These are phyloP conservation scores for Orbilia javanica DNA, from an alignment of 2,329 filamentous ascomycete genomes.

Conservation along the genomic window DNA sequence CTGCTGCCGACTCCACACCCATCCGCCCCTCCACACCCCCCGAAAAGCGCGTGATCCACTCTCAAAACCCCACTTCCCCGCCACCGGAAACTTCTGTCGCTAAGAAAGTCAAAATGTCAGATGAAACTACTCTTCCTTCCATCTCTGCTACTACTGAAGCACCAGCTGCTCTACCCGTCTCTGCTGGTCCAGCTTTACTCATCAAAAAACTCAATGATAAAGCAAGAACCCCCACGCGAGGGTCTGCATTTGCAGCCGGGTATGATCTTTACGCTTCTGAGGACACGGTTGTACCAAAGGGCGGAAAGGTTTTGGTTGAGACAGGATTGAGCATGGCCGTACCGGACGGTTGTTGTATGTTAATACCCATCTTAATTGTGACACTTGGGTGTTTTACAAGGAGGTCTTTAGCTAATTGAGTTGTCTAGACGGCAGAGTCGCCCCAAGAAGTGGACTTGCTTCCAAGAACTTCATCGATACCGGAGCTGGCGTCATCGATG, in stretches of 20 bases:
- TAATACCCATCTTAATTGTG: neutral
- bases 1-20: slow-evolving; percentile 57
- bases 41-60: slow-evolving; percentile 63
- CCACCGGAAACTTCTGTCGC: slow-evolving; percentile 57
- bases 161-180: slow-evolving; percentile 60
- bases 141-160: slow-evolving; percentile 62
- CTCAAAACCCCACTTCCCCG: slow-evolving; percentile 63
- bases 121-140: slow-evolving; percentile 22
- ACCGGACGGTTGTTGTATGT: slow-evolving; percentile 87
- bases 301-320: slow-evolving; percentile 86
- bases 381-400: neutral
- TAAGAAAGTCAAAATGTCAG: slow-evolving; percentile 58
- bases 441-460: slow-evolving; percentile 71
- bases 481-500: slow-evolving; percentile 95
- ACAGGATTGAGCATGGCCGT: slow-evolving; percentile 93
- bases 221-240: slow-evolving; percentile 86
- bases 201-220: slow-evolving; percentile 88
- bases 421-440: slow-evolving; percentile 50
- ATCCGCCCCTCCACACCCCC: slow-evolving; percentile 61
- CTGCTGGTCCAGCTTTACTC: slow-evolving; percentile 74
- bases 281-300: slow-evolving; percentile 79
- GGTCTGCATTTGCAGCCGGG: slow-evolving; percentile 88
- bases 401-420: slow-evolving; percentile 20
- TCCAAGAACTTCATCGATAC: slow-evolving; percentile 96
- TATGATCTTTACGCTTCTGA: slow-evolving; percentile 90